Percentiles rank a stretch among this genome's conserved stretches.
These are phyloP conservation scores for Penicillium olsonii DNA, from an alignment of 2,329 filamentous ascomycete genomes.

Conservation along the genomic window DNA sequence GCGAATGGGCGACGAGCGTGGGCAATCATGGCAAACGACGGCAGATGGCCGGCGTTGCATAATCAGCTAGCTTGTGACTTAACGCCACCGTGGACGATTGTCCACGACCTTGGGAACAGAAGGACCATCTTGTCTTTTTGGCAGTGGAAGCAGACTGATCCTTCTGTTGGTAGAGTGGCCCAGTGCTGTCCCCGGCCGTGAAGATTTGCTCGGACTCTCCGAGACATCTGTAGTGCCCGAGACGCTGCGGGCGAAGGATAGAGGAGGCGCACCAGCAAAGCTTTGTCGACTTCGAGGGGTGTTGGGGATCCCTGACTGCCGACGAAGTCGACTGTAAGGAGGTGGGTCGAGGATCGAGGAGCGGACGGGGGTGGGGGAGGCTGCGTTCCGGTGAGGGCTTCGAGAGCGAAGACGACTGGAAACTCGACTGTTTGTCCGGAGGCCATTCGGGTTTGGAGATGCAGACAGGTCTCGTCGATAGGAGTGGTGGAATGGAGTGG, in stretches of 20 bases:
- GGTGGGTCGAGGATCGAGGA: constrained; percentile 41
- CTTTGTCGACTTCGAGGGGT: constrained; percentile 42
- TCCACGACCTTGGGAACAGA: constrained; percentile 28
- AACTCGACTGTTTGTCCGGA: constrained; percentile 36
- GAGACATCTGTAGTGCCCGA: constrained; percentile 21
- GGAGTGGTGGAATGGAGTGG: constrained; percentile 44
- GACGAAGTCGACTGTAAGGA: constrained; percentile 44
- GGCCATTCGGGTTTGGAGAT: constrained; percentile 38
- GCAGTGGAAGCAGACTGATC: constrained; percentile 43
- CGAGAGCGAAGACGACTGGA: constrained; percentile 36
- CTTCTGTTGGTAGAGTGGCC: constrained; percentile 42
- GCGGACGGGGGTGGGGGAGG: constrained; percentile 31
- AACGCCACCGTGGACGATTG: constrained; percentile 41
- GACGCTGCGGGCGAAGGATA: constrained; percentile 32
- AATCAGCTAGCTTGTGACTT: not conserved
- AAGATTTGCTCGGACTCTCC: constrained; percentile 32
- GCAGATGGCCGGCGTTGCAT: not conserved
- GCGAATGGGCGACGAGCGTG: not conserved
- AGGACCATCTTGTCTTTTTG: constrained; percentile 34
- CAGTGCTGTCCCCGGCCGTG: constrained; percentile 41
- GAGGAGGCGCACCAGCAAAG: constrained; percentile 31
- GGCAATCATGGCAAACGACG: not conserved
- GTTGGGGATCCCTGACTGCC: constrained; percentile 27
- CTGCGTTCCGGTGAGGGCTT: constrained; percentile 29
- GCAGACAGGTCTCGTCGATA: constrained; percentile 45